Conservation (phyloP, 768 basidiomycete genomes). For the Albatrellus ellisii region DNA sequence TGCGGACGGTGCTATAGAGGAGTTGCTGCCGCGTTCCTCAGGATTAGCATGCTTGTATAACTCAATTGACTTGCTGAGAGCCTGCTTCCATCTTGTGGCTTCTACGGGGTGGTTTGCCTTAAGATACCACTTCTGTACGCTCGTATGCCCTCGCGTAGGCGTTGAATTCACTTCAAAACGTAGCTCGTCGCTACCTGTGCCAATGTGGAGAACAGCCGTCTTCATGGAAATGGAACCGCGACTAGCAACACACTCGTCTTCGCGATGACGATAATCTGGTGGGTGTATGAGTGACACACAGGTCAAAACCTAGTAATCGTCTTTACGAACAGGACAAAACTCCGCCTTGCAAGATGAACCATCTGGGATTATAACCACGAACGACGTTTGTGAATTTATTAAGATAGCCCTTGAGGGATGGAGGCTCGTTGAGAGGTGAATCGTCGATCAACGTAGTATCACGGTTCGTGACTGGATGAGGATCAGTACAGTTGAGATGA, state of each 20-base stretch:
- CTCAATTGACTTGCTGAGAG: conserved; percentile 61
- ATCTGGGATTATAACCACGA: conserved; percentile 76
- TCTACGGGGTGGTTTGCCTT: conserved; percentile 83
- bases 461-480: conserved; percentile 54
- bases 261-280: conserved; percentile 72
- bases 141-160: conserved; percentile 33
- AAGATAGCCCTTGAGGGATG: conserved; percentile 60
- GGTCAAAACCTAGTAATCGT: not conserved
- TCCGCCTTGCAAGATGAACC: conserved; percentile 86
- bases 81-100: conserved; percentile 77
- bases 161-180: conserved; percentile 75
- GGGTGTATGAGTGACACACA: not conserved
- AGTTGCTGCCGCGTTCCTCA: conserved; percentile 5
- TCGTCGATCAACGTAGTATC: conserved; percentile 56
- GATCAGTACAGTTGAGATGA: not conserved
- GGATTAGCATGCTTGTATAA: conserved; percentile 36
- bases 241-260: conserved; percentile 76
- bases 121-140: conserved; percentile 67
- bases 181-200: conserved; percentile 38
- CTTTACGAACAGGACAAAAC: conserved; percentile 61
- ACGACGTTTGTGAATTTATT: conserved; percentile 93
- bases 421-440: conserved; percentile 35
- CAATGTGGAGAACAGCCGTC: conserved; percentile 49
- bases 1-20: conserved; percentile 1
- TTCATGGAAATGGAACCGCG: conserved; percentile 86